Evolutionary conservation across 306 rosid genomes (phyloP), one percentile per base, ranked within the genome.

Genomic region (Trifolium subterraneum): DNA sequence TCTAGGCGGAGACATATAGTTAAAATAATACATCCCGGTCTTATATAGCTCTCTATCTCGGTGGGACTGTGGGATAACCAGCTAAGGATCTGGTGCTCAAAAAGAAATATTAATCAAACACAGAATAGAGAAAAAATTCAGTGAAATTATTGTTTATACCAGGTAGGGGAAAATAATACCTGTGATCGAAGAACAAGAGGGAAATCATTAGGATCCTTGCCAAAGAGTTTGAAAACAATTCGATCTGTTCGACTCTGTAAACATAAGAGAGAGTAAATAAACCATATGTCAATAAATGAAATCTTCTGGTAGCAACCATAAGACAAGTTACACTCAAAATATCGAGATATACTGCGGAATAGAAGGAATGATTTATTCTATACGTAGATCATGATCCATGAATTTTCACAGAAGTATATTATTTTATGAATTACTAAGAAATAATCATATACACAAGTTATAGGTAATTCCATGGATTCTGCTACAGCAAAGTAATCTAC

Each of bases 211-310:
- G 71, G 71, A 67, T 67, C 55, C 56, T 67, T 67, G 56, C 99
- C 99, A 54, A 92, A 95, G 64, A 95, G 91, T 80, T 95, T 95
- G 74, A 95, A 92, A 60, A 95, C 93, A 58, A 95, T 92, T 54
- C 99, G 84, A 81, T 90, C 99, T 0, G 99, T 95, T 79, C 97
- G 84, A 83, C 86, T 81, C 99, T 95, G 92, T 41, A 80, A 68
- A 48, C 22, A 70, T 38, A 7, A 58, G 45, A 51, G 71, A 81
- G 67, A 81, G 67, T 41, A 68, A 79, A 63, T 19, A 22, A 54
- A 65, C 42, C 11, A 65, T 16, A 16, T 60, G 70, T 70, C 33
- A 52, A 64, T 56, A 45, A 31, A 41, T 42, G 52, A 60, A 36
- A 72, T 50, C 77, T 19, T 75, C 20, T 38, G 7, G 73, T 45